phyloP scores from a whole-genome alignment of 805 yeast species.

The Jamesozyma lodderae region DNA sequence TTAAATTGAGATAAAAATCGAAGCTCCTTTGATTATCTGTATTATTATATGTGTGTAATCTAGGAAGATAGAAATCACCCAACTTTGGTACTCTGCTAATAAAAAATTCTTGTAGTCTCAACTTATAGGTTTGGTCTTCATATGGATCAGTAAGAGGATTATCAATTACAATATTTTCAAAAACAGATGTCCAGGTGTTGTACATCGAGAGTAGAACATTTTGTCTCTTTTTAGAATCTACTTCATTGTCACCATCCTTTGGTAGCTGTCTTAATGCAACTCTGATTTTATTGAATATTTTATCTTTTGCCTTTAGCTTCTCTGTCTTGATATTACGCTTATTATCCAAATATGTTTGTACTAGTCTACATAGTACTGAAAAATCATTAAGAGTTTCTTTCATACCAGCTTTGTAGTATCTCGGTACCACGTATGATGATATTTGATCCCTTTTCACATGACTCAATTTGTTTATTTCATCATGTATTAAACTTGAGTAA shows the following conservation, averaged over 20 bases:
- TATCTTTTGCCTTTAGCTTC: constrained; percentile 17
- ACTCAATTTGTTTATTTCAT: constrained; percentile 20
- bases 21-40: neutral
- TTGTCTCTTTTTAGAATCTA: constrained; percentile 6
- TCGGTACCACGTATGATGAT: constrained; percentile 22
- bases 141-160: constrained; percentile 25
- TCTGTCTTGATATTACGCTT: constrained; percentile 20
- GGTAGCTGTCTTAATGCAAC: constrained; percentile 10
- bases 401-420: constrained; percentile 20
- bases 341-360: constrained; percentile 18
- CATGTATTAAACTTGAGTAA: constrained; percentile 21
- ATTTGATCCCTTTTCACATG: constrained; percentile 24
- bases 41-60: constrained; percentile 10
- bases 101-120: constrained; percentile 26
- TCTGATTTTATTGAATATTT: constrained; percentile 15
- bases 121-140: constrained; percentile 19
- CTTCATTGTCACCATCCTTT: neutral
- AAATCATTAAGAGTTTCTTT: constrained; percentile 17
- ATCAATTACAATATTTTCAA: constrained; percentile 20
- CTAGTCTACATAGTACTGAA: constrained; percentile 19
- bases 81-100: constrained; percentile 25
- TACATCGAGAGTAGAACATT: constrained; percentile 11
- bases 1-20: constrained; percentile 11
- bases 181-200: constrained; percentile 21
- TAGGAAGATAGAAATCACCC: constrained; percentile 29